These are phyloP conservation scores for Hirschioporus abietinus DNA, from an alignment of 768 basidiomycete species.

Conservation along the genomic window DNA sequence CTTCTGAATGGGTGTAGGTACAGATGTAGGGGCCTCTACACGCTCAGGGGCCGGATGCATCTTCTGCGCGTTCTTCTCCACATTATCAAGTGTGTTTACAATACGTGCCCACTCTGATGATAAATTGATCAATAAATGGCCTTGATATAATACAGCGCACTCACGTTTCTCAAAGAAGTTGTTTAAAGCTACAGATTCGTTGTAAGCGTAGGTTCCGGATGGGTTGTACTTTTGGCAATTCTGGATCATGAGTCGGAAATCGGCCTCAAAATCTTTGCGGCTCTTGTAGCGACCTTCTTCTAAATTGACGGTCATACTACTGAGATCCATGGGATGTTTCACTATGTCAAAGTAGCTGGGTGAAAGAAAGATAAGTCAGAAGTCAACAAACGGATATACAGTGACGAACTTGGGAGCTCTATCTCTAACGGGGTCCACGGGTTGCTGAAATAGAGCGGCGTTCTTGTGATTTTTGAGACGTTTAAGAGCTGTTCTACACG, in stretches of 20 bases:
- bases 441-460: constrained; percentile 70
- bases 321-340: constrained; percentile 92
- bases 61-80: constrained; percentile 44
- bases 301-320: constrained; percentile 82
- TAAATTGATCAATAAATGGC: constrained; percentile 5
- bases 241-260: constrained; percentile 81
- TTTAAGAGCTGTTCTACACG: constrained; percentile 71
- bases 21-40: background rate
- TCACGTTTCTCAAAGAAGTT: constrained; percentile 80
- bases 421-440: constrained; percentile 95
- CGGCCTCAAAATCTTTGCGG: constrained; percentile 76
- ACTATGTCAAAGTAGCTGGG: constrained; percentile 85
- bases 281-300: constrained; percentile 82
- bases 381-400: constrained; percentile 9
- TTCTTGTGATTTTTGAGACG: constrained; percentile 75
- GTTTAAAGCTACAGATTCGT: constrained; percentile 71
- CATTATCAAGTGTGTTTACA: constrained; percentile 74
- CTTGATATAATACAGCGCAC: constrained; percentile 24
- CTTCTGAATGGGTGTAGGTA: background rate
- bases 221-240: constrained; percentile 88
- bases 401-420: constrained; percentile 74
- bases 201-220: constrained; percentile 63
- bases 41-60: constrained; percentile 1
- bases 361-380: constrained; percentile 4
- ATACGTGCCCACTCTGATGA: constrained; percentile 79